phyloP scores from a whole-genome alignment of 75 land plant genomes.

The Cunninghamia lanceolata region DNA sequence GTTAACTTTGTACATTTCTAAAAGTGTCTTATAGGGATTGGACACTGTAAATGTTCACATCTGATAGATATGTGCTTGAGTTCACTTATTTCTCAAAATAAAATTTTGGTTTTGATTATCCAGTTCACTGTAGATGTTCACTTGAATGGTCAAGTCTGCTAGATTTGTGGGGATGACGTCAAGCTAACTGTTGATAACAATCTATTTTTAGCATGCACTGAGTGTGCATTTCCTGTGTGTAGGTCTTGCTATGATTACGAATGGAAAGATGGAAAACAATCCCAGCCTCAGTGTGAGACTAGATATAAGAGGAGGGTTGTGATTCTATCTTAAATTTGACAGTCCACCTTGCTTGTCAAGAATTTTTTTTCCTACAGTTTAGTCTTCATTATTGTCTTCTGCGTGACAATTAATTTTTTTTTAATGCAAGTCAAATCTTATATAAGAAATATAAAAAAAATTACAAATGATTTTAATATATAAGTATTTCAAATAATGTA shows the following conservation, averaged over 20 bases:
- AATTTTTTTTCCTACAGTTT: too few species aligned
- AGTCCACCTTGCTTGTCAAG: too few species aligned
- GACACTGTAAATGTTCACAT: not conserved
- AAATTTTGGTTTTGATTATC: not conserved
- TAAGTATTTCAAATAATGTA: too few species aligned
- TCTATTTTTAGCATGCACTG: slow-evolving; percentile 49
- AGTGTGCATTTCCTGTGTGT: slow-evolving; percentile 54
- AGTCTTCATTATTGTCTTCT: too few species aligned
- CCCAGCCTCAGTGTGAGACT: slow-evolving; percentile 54
- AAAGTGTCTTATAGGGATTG: not conserved
- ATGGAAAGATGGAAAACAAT: slow-evolving; percentile 47
- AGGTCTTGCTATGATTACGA: slow-evolving; percentile 59
- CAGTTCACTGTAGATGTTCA: slow-evolving; percentile 20
- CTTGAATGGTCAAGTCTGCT: slow-evolving; percentile 32
- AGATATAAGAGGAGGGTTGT: slow-evolving; percentile 40
- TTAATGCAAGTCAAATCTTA: too few species aligned
- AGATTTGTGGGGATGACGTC: slow-evolving; percentile 57
- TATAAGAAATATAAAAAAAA: too few species aligned
- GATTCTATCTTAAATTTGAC: too few species aligned
- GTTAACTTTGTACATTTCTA: not conserved
- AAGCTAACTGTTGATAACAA: slow-evolving; percentile 29
- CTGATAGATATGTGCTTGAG: not conserved
- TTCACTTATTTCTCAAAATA: not conserved
- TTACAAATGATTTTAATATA: too few species aligned
- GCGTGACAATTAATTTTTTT: too few species aligned